Base-by-base conservation (phyloP, 768 basidiomycete genomes). In the Kockovaella imperatae region DNA sequence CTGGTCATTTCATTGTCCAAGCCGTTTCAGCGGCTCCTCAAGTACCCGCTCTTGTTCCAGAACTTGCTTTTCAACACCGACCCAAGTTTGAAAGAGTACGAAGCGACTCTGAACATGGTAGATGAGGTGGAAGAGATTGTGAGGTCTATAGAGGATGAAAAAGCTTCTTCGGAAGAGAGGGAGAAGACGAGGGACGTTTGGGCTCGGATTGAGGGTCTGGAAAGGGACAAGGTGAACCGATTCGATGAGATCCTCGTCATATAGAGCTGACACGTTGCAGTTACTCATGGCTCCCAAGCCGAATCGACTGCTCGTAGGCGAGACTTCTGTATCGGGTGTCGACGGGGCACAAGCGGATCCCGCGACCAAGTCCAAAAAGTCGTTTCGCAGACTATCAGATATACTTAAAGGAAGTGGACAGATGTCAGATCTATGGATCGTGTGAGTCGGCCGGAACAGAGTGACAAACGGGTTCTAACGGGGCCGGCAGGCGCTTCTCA, bases 101-200 rank as follows among this genome's bases (percentile, higher is more conserved):
- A 99, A 70, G 64, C 67, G 23, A 95, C 91, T 11, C 75, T 93
- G 34, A 83, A 84, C 67, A 93, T 97, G 87, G 90, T 96, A 1
- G 87, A 89, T 17, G 90, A 97, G 70, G 87, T 99, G 5, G 95
- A 99, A 73, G 82, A 79, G 17, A 93, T 97, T 60, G 93, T 99
- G 40, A 79, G 93, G 36, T 87, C 86, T 53, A 96, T 99, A 47
- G 93, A 99, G 70, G 93, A 96, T 61, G 90, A 99, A 75, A 97
- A 97, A 76, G 86, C 89, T 47, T 84, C 86, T 68, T 87, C 88
- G 71, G 93, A 97, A 67, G 89, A 93, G 68, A 81, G 93, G 26
- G 88, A 95, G 72, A 86, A 84, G 75, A 95, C 91, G 3, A 77
- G 93, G 13, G 93, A 99, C 69, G 84, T 87, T 2, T 86, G 95